A percentile compares a stretch with the other conserved stretches of the same genome.
Evolutionary conservation across 441 rosid genomes (phyloP).

Genomic region (Populus trichocarpa): DNA sequence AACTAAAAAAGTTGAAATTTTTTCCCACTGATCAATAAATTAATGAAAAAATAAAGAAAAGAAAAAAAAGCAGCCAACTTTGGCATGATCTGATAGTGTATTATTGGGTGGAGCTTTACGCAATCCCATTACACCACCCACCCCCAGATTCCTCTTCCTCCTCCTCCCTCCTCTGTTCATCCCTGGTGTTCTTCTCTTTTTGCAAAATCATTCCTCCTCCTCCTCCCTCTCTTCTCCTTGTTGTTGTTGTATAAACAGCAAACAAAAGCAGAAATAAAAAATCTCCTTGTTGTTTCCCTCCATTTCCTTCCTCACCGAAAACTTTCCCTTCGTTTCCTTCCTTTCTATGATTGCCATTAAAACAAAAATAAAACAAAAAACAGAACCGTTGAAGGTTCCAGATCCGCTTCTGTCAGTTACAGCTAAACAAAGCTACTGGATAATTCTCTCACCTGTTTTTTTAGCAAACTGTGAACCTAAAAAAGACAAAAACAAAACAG

Average conservation of each 20-base stretch:
- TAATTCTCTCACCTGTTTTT: neutral
- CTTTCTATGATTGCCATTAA: neutral
- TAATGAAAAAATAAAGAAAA: neutral
- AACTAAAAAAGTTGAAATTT: neutral
- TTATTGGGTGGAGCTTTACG: conserved; percentile 45
- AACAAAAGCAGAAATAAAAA: neutral
- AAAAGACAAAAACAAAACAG: neutral
- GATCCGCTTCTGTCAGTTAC: neutral
- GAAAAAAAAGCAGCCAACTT: conserved; percentile 12
- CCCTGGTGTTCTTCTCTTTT: neutral
- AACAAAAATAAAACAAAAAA: neutral
- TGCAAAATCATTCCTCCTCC: neutral
- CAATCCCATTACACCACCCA: conserved; percentile 31
- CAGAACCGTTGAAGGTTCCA: neutral
- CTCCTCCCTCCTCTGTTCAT: neutral
- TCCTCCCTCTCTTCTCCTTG: neutral
- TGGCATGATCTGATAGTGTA: conserved; percentile 20
- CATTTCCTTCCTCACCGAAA: neutral
- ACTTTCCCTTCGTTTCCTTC: neutral
- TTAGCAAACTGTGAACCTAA: neutral
- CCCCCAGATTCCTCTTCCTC: neutral
- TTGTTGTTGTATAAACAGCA: neutral
- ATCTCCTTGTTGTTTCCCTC: neutral
- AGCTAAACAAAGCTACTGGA: neutral
- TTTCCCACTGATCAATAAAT: too few relatives aligned